Conservation (phyloP, 2,329 filamentous ascomycete genomes). For the Didymella pomorum region DNA sequence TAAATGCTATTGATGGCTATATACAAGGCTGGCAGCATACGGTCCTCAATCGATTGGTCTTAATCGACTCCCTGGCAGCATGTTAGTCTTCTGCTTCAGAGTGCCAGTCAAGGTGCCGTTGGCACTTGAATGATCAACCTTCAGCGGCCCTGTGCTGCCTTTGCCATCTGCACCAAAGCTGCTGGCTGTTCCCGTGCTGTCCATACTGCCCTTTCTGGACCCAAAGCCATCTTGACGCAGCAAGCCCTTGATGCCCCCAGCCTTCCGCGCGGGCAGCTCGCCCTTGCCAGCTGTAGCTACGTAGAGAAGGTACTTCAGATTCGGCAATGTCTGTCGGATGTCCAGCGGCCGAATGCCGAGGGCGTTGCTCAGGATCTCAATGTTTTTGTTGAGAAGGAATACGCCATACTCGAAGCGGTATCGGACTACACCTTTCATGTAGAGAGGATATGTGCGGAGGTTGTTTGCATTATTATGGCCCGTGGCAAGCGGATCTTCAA, state of each 20-base stretch:
- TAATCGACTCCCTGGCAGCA: slow-evolving; percentile 38
- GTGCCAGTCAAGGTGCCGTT: slow-evolving; percentile 31
- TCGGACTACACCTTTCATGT: slow-evolving; percentile 72
- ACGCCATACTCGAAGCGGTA: slow-evolving; percentile 97
- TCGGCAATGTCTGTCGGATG: slow-evolving; percentile 89
- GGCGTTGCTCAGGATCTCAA: slow-evolving; percentile 71
- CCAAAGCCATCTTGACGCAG: slow-evolving; percentile 36
- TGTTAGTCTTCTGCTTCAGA: slow-evolving; percentile 30
- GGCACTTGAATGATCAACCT: slow-evolving; percentile 17
- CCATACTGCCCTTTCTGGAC: slow-evolving; percentile 45
- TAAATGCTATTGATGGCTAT: neutral
- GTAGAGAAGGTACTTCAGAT: slow-evolving; percentile 91
- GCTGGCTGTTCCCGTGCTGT: slow-evolving; percentile 41
- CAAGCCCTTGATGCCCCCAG: slow-evolving; percentile 48
- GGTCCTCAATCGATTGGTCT: slow-evolving; percentile 31
- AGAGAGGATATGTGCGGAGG: slow-evolving; percentile 73
- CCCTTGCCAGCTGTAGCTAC: slow-evolving; percentile 82
- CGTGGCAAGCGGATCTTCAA: slow-evolving; percentile 74
- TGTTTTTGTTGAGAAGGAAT: slow-evolving; percentile 95
- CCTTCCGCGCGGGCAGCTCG: slow-evolving; percentile 60
- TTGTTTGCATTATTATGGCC: slow-evolving; percentile 50
- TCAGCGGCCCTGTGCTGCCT: slow-evolving; percentile 26
- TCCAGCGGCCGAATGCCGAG: slow-evolving; percentile 84
- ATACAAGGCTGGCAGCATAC: neutral
- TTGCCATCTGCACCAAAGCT: slow-evolving; percentile 38